Evolutionary conservation across 116 monocot genomes (phyloP), one percentile per base, ranked within the genome.

Genomic region (Thalassia testudinum): DNA sequence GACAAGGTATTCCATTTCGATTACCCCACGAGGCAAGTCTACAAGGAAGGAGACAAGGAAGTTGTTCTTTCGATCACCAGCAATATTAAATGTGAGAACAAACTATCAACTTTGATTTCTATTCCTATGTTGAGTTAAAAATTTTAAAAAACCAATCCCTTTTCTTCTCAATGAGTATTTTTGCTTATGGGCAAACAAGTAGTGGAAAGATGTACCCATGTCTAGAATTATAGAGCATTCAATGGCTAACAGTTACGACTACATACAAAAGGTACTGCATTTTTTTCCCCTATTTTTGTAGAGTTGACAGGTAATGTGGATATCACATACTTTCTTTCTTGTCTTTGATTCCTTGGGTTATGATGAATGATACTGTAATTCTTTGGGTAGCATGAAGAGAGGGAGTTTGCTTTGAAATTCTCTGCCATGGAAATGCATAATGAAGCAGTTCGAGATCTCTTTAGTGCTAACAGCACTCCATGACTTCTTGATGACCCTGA

Each of bases 121-220:
- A n/a, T n/a, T n/a, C n/a, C n/a, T n/a, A n/a, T n/a, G n/a, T n/a
- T n/a, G n/a, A n/a, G n/a, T n/a, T n/a, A n/a, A n/a, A n/a, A n/a
- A n/a, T n/a, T n/a, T n/a, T n/a, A n/a, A n/a, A n/a, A n/a, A n/a
- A n/a, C n/a, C n/a, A n/a, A n/a, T 40, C n/a, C n/a, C n/a, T n/a
- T n/a, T n/a, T n/a, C n/a, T n/a, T 65, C 23, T 67, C 81, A 99
- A 90, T 90, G 13, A 86, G 86, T 70, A 80, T 99, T 49, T 99
- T 99, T 70, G 99, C 99, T 1, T 99, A 99, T 43, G 99, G 99
- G 26, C 99, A 99, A 75, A 99, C 99, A 43, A 99, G 90, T 71
- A 99, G 99, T 67, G 99, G 99, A 42, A 99, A 97, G 68, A 97
- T 90, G 21, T 89, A 82, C 61, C 99, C 17, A 99, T 99, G 99